Evolutionary conservation across 495 filamentous ascomycete species (phyloP).

Genomic region (Penicillium canariense): DNA sequence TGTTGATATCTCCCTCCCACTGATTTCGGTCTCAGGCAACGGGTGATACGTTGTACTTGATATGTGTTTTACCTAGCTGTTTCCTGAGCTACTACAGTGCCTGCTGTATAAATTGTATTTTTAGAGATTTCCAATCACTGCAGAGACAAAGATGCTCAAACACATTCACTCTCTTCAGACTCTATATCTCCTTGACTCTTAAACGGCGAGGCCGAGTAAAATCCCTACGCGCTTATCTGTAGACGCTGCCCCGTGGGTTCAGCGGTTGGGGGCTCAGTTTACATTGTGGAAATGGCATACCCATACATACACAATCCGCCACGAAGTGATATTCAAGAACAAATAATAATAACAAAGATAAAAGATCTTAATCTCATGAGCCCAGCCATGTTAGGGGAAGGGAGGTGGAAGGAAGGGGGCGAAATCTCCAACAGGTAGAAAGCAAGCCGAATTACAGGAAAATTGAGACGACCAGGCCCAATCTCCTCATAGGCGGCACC

Average conservation of each 20-base stretch:
- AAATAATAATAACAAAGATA: conserved; percentile 3
- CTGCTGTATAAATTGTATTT: conserved; percentile 54
- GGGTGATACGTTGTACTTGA: conserved; percentile 21
- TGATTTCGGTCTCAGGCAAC: conserved; percentile 14
- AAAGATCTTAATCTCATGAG: conserved; percentile 16
- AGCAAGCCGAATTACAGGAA: neutral
- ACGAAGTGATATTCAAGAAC: conserved; percentile 21
- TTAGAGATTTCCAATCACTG: conserved; percentile 44
- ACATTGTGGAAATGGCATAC: conserved; percentile 22
- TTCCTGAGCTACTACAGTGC: conserved; percentile 10
- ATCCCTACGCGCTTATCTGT: neutral
- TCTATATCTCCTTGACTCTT: neutral
- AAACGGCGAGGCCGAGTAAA: too few relatives aligned
- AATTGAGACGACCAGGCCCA: conserved; percentile 1
- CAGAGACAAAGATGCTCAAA: conserved; percentile 5
- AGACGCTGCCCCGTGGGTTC: neutral
- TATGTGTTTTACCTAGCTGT: conserved; percentile 16
- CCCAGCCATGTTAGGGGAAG: conserved; percentile 2
- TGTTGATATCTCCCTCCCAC: conserved; percentile 16
- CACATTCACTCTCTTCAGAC: neutral
- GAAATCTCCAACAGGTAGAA: conserved; percentile 4
- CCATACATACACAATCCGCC: conserved; percentile 14
- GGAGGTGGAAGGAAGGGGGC: neutral
- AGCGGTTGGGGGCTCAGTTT: conserved; percentile 20
- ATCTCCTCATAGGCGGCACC: neutral